phyloP scores from a whole-genome alignment of 1,139 yeast genomes.

The Nakaseomyces nivariensis region DNA sequence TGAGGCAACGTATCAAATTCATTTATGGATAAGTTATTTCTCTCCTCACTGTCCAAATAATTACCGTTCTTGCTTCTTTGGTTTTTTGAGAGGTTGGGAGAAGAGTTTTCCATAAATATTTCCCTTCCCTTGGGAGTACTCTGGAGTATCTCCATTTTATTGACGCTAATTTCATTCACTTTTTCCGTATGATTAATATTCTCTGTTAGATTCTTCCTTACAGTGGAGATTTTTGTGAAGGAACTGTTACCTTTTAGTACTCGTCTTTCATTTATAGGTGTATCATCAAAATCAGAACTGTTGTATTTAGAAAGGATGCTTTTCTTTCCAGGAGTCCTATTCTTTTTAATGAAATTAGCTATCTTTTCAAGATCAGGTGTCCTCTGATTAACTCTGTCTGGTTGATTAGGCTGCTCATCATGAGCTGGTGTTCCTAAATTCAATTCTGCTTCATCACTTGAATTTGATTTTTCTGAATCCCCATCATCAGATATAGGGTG shows the following conservation, averaged over 20 bases:
- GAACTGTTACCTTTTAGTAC: not conserved
- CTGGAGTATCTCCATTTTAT: not conserved
- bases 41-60: not conserved
- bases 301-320: slow-evolving; percentile 10
- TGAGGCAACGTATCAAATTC: not conserved
- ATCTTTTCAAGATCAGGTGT: slow-evolving; percentile 25
- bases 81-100: slow-evolving; percentile 2
- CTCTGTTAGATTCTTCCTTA: not conserved
- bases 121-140: not conserved
- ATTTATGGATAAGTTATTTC: not conserved
- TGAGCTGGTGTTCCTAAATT: not conserved
- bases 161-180: not conserved
- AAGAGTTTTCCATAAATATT: not conserved
- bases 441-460: not conserved
- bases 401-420: not conserved
- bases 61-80: not conserved
- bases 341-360: slow-evolving; percentile 16
- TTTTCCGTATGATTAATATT: not conserved
- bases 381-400: slow-evolving; percentile 10
- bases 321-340: slow-evolving; percentile 11
- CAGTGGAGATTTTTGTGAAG: not conserved
- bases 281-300: slow-evolving; percentile 15
- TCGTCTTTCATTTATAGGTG: slow-evolving; percentile 12
- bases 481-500: not conserved
- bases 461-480: not conserved